Percentiles rank a stretch among this genome's conserved stretches.
phyloP scores from a whole-genome alignment of 257 asterid genomes.

The Solanum sitiens region DNA sequence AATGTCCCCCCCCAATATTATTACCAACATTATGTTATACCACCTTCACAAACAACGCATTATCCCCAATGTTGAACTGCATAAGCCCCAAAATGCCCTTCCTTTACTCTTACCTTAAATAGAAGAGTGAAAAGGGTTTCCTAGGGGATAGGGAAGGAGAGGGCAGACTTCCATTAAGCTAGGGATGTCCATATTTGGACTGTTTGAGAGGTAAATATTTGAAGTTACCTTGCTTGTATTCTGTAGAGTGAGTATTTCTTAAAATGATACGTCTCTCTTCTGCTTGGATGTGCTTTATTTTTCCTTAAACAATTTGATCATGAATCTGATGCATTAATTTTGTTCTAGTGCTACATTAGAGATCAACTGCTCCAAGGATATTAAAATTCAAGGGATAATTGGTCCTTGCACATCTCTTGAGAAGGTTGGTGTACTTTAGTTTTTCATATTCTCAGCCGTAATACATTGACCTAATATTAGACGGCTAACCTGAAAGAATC shows the following conservation, averaged over 20 bases:
- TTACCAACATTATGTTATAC: background rate
- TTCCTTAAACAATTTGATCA: background rate
- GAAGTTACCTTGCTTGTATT: background rate
- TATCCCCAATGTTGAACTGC: background rate
- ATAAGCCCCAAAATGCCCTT: background rate
- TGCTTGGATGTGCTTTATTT: background rate
- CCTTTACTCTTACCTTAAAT: background rate
- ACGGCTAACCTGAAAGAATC: background rate
- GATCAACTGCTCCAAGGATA: conserved; percentile 93
- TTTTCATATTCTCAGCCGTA: background rate
- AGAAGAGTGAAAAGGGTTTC: background rate
- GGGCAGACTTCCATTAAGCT: background rate
- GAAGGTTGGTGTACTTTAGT: conserved; percentile 46
- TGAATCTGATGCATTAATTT: background rate
- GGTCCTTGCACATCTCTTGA: conserved; percentile 96
- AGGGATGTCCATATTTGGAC: background rate
- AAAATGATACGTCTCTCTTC: background rate
- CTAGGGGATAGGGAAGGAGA: background rate
- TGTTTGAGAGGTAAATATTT: background rate
- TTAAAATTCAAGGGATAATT: conserved; percentile 88
- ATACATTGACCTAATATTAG: background rate
- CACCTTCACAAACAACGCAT: background rate
- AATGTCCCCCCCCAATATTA: background rate
- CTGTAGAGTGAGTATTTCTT: background rate
- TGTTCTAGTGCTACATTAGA: conserved; percentile 74